Conservation (phyloP, 306 rosid genomes). For the Cucurbita ficifolia region DNA sequence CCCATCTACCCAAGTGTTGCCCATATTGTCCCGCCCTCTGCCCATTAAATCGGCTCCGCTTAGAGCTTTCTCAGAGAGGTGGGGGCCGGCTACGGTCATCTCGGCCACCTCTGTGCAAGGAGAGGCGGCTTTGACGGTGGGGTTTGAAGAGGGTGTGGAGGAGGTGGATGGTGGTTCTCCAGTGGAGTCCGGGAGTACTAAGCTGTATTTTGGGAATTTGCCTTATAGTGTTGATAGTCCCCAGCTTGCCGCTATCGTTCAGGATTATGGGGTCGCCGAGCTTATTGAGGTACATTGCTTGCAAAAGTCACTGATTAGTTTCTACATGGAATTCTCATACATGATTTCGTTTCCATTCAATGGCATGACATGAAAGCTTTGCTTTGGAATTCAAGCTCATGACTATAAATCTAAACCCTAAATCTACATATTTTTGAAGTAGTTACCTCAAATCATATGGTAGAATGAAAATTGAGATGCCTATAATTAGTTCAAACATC, state of each 20-base stretch:
- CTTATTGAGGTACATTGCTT: constrained; percentile 52
- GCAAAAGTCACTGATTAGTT: background rate
- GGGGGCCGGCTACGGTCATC: constrained; percentile 26
- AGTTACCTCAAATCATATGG: background rate
- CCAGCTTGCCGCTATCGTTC: constrained; percentile 79
- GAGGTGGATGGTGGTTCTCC: constrained; percentile 26
- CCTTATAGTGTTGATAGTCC: constrained; percentile 93
- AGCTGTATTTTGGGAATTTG: constrained; percentile 91
- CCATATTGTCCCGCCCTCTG: constrained; percentile 18
- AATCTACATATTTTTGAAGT: background rate
- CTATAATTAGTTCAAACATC: background rate
- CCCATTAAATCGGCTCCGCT: constrained; percentile 23
- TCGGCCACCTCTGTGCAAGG: constrained; percentile 49
- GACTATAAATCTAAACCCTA: background rate
- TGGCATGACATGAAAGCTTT: background rate
- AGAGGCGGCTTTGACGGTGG: constrained; percentile 29
- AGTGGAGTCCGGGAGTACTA: constrained; percentile 26
- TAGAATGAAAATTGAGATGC: background rate
- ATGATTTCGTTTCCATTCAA: background rate
- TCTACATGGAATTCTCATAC: background rate
- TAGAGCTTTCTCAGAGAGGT: constrained; percentile 13
- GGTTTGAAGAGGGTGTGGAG: constrained; percentile 16
- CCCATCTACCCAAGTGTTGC: constrained; percentile 23
- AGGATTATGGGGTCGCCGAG: constrained; percentile 67
- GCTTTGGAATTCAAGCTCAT: background rate